Base-by-base conservation (phyloP, 352 stramenopile genomes). In the Globisporangium rhizosaccharum region DNA sequence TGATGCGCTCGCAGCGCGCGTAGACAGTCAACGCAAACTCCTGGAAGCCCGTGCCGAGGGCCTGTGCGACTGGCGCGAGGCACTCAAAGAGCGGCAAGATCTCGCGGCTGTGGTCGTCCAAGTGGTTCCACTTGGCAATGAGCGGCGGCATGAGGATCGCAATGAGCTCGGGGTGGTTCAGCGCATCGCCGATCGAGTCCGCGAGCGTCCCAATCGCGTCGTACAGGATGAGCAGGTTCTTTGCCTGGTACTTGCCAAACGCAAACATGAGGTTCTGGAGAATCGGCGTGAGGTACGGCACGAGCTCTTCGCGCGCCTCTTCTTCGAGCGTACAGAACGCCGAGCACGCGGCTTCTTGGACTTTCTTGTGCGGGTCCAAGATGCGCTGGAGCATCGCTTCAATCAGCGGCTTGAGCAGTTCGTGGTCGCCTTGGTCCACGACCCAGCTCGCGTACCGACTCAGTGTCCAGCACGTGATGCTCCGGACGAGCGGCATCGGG, bases 201-300 rank as follows among this genome's bases (percentile, higher is more conserved):
- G 94, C 96, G 49, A 99, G 89, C 57, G 96, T 97, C 18, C 94
- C 94, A 23, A 99, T 88, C 26, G 91, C 96, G 66, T 99, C 96
- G 73, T 98, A 98, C 62, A 98, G 71, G 51, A 98, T 97, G 25
- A 99, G 66, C 47, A 98, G 65, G 73, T 96, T 98, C 59, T 97
- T 94, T 18, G 87, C 92, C 56, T 98, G 85, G 72, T 98, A 98
- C 66, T 96, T 90, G 68, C 80, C 71, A 62, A 99, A 93, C 9
- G 94, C 94, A 47, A 88, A 87, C 66, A 96, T 95, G 37, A 99
- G 75, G 60, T 88, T 96, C 61, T 89, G 85, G 62, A 97, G 78
- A 44, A 98, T 95, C 36, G 90, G 89, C 51, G 82, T 85, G 55
- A 99, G 72, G 68, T 97, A 98, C 23, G 92, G 94, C 48, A 84